A percentile compares a stretch with the other conserved stretches of the same genome.
Conservation (phyloP, 306 rosid genomes). For the Ormosia emarginata region DNA sequence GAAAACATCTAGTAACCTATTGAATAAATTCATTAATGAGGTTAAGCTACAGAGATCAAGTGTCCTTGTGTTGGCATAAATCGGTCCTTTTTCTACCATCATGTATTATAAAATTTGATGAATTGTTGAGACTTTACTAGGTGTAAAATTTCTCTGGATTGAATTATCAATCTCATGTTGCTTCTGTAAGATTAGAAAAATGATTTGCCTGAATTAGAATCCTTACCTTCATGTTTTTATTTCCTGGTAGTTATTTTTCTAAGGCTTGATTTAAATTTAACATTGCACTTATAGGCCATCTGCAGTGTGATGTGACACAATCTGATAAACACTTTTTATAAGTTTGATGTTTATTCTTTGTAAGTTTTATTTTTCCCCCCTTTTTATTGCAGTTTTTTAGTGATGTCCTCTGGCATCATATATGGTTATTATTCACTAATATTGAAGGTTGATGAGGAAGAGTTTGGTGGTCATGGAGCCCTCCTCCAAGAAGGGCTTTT, state of each 20-base stretch:
- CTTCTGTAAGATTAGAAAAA: background rate
- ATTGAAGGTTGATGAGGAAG: conserved; percentile 94
- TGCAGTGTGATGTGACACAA: background rate
- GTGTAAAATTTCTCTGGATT: background rate
- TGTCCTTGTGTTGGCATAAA: conserved; percentile 8
- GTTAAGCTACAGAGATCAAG: background rate
- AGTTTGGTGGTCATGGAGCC: conserved; percentile 96
- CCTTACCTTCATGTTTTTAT: background rate
- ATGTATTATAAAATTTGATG: background rate
- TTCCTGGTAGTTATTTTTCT: background rate
- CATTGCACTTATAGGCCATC: background rate
- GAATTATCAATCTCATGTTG: background rate
- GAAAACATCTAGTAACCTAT: background rate
- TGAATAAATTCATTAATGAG: background rate
- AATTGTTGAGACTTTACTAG: background rate
- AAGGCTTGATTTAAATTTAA: background rate
- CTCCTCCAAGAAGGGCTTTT: conserved; percentile 99
- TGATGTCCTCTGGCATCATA: conserved; percentile 62
- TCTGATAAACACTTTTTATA: background rate
- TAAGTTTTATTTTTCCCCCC: background rate
- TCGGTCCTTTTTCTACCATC: background rate
- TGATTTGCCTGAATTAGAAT: background rate
- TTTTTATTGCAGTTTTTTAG: conserved; percentile 62
- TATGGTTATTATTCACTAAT: conserved; percentile 82
- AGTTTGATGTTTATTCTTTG: background rate